Percentiles rank a stretch among this genome's conserved stretches.
phyloP scores from a whole-genome alignment of 75 land plant genomes.

The Picea glauca region DNA sequence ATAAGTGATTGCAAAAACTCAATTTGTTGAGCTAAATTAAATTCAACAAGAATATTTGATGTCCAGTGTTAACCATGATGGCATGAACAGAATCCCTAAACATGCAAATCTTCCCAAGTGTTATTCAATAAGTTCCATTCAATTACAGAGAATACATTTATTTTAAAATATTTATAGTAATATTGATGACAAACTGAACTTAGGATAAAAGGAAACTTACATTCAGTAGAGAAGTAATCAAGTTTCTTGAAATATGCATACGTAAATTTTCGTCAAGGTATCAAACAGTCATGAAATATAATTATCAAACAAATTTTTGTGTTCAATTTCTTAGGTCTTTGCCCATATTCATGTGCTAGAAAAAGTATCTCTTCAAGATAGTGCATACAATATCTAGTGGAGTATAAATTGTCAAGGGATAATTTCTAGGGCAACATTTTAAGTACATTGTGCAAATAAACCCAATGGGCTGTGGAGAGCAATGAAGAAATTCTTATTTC shows the following conservation, averaged over 20 bases:
- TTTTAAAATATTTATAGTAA: neutral
- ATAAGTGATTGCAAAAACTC: no score
- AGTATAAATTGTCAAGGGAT: neutral
- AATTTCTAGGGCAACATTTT: neutral
- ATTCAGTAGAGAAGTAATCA: constrained; percentile 99
- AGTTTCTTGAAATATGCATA: constrained; percentile 99
- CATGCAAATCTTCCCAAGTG: neutral
- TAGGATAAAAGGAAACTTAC: constrained; percentile 39
- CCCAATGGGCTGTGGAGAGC: neutral
- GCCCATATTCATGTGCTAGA: neutral
- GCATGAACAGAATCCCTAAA: neutral
- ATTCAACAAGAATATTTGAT: neutral
- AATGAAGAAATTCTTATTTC: neutral
- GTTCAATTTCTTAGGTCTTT: neutral
- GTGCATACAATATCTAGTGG: neutral
- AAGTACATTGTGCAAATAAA: neutral
- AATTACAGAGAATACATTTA: neutral
- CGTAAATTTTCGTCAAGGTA: constrained; percentile 74
- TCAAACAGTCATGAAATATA: neutral
- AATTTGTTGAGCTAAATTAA: neutral
- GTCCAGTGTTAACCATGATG: neutral
- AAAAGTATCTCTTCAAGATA: neutral
- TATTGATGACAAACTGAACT: neutral
- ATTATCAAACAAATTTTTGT: neutral
- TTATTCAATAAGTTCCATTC: neutral